Conservation (phyloP, 2,329 filamentous ascomycete species). For the Penicillium rolfsii region DNA sequence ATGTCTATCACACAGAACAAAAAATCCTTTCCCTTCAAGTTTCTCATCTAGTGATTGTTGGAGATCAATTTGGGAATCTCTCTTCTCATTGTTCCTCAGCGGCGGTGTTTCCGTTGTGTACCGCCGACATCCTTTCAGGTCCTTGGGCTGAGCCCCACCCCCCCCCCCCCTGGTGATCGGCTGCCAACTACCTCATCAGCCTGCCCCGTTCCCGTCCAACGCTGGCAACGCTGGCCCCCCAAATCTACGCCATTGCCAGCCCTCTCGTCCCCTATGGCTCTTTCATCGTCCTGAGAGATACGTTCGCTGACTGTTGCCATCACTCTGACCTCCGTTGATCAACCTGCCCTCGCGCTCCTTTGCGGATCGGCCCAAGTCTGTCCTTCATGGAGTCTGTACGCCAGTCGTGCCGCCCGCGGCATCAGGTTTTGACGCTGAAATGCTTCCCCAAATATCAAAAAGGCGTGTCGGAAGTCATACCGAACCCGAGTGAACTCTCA, state of each 20-base stretch:
- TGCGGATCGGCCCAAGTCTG: slow-evolving; percentile 15
- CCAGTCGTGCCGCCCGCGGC: slow-evolving; percentile 79
- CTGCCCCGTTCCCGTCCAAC: slow-evolving; percentile 28
- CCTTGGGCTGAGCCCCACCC: slow-evolving; percentile 26
- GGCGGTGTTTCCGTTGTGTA: not conserved
- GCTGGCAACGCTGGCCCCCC: slow-evolving; percentile 11
- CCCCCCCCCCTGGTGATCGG: slow-evolving; percentile 30
- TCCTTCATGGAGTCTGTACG: slow-evolving; percentile 59
- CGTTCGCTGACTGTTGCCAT: not conserved
- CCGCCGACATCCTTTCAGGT: not conserved
- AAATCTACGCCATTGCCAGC: slow-evolving; percentile 13
- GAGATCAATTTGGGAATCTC: not conserved
- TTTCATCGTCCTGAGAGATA: slow-evolving; percentile 3
- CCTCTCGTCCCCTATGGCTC: slow-evolving; percentile 22
- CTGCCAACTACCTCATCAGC: slow-evolving; percentile 31
- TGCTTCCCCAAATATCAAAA: slow-evolving; percentile 95
- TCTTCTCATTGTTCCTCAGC: not conserved
- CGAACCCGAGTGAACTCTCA: slow-evolving; percentile 94
- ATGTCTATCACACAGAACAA: not conserved
- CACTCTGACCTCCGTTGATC: slow-evolving; percentile 1
- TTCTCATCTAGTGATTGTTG: not conserved
- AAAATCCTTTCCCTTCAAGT: not conserved
- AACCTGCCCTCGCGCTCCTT: slow-evolving; percentile 4
- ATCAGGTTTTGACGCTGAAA: slow-evolving; percentile 93
- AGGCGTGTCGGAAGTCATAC: slow-evolving; percentile 87